These are phyloP conservation scores for Falciphora oryzae DNA, from an alignment of 2,329 filamentous ascomycete genomes.

Conservation along the genomic window DNA sequence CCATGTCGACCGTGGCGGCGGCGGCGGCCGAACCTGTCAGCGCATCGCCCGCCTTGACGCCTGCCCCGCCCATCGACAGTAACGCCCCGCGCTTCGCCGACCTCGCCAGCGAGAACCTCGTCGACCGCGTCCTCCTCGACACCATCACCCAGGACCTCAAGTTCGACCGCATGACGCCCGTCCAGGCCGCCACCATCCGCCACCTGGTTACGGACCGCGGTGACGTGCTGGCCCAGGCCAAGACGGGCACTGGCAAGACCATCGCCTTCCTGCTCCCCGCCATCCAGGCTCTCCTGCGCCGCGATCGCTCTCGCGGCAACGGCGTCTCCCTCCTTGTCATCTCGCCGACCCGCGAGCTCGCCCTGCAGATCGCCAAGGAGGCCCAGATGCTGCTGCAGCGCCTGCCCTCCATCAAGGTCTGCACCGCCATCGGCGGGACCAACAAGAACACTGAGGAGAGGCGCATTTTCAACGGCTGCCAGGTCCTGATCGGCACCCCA, in stretches of 20 bases:
- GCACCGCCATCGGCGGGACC: slow-evolving; percentile 71
- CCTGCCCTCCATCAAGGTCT: slow-evolving; percentile 68
- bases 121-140: slow-evolving; percentile 41
- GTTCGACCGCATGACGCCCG: slow-evolving; percentile 49
- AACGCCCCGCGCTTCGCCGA: slow-evolving; percentile 43
- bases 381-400: slow-evolving; percentile 65
- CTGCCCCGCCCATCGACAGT: not conserved
- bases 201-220: slow-evolving; percentile 37
- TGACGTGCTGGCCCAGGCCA: slow-evolving; percentile 70
- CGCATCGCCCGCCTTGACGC: not conserved
- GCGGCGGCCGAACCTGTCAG: too few species aligned
- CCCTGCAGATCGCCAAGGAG: slow-evolving; percentile 65
- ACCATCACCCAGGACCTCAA: slow-evolving; percentile 43
- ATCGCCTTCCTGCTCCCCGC: slow-evolving; percentile 78
- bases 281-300: slow-evolving; percentile 64
- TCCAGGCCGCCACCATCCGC: slow-evolving; percentile 46
- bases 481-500: slow-evolving; percentile 76
- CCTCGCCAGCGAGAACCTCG: slow-evolving; percentile 30
- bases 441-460: slow-evolving; percentile 70
- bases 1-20: not conserved
- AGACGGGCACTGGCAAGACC: slow-evolving; percentile 84
- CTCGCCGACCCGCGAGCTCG: slow-evolving; percentile 65
- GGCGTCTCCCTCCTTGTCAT: slow-evolving; percentile 58
- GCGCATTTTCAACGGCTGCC: slow-evolving; percentile 65
- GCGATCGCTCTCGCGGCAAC: slow-evolving; percentile 20